phyloP scores from a whole-genome alignment of 176 grass and related monocot genomes.

The Raddia distichophylla region DNA sequence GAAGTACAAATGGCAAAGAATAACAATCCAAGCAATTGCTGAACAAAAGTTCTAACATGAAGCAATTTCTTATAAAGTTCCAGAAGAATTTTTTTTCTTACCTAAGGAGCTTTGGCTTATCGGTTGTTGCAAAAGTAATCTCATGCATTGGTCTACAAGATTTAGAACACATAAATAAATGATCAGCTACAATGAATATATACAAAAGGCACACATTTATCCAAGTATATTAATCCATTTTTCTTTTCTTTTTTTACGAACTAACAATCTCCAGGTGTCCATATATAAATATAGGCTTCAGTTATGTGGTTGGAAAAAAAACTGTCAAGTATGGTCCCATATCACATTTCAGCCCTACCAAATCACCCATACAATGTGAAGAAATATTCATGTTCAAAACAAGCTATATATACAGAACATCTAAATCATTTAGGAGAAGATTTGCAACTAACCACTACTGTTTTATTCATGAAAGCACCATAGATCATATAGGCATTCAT shows the following conservation, averaged over 20 bases:
- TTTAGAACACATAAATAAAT: conserved; percentile 29
- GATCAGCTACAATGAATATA: background rate
- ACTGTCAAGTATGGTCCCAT: background rate
- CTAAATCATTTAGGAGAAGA: background rate
- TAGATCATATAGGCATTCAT: background rate
- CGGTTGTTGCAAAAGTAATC: conserved; percentile 75
- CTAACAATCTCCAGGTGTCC: background rate
- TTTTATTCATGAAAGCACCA: conserved; percentile 6
- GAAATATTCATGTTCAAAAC: background rate
- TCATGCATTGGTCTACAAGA: conserved; percentile 80
- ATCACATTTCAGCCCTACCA: background rate
- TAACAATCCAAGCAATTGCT: background rate
- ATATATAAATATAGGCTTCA: background rate
- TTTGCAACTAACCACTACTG: background rate
- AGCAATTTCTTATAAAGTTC: conserved; percentile 19
- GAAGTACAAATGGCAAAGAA: background rate
- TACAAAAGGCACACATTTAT: background rate
- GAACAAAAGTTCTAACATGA: background rate
- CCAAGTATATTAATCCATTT: background rate
- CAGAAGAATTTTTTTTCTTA: conserved; percentile 49
- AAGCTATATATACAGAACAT: background rate
- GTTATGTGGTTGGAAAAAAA: background rate
- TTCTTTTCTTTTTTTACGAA: background rate
- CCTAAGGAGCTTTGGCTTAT: conserved; percentile 86
- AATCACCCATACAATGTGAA: background rate